Conservation (phyloP, 352 stramenopile species). For the Pythium folliculosum region DNA sequence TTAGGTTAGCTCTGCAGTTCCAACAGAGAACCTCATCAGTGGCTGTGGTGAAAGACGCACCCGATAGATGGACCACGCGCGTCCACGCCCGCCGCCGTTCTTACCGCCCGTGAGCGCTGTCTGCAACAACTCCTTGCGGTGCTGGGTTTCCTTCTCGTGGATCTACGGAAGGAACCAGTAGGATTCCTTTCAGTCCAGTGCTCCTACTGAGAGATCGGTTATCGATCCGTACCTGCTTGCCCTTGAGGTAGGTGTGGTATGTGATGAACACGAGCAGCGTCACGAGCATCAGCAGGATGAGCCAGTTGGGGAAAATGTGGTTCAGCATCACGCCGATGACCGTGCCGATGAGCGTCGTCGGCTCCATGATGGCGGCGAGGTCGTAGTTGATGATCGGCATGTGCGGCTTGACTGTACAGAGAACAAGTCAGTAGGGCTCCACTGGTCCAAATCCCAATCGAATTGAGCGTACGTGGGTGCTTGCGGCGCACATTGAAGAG, state of each 20-base stretch:
- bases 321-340: constrained; percentile 87
- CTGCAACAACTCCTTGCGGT: constrained; percentile 45
- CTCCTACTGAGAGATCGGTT: neutral
- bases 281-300: constrained; percentile 79
- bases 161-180: constrained; percentile 32
- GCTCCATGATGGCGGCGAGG: constrained; percentile 98
- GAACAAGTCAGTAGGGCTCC: neutral
- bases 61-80: constrained; percentile 69
- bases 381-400: constrained; percentile 97
- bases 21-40: neutral
- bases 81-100: constrained; percentile 42
- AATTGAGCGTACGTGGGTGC: constrained; percentile 79
- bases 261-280: constrained; percentile 73
- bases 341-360: constrained; percentile 80
- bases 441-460: neutral
- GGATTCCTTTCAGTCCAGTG: neutral
- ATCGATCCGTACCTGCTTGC: constrained; percentile 32
- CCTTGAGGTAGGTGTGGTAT: constrained; percentile 72
- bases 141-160: constrained; percentile 52
- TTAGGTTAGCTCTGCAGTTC: neutral
- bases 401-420: constrained; percentile 63
- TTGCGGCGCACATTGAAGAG: constrained; percentile 93
- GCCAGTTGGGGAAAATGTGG: constrained; percentile 80
- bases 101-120: constrained; percentile 50
- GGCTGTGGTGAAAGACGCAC: constrained; percentile 30